Base-by-base conservation (phyloP, 148 eudicot genomes). In the Talinum fruticosum region DNA sequence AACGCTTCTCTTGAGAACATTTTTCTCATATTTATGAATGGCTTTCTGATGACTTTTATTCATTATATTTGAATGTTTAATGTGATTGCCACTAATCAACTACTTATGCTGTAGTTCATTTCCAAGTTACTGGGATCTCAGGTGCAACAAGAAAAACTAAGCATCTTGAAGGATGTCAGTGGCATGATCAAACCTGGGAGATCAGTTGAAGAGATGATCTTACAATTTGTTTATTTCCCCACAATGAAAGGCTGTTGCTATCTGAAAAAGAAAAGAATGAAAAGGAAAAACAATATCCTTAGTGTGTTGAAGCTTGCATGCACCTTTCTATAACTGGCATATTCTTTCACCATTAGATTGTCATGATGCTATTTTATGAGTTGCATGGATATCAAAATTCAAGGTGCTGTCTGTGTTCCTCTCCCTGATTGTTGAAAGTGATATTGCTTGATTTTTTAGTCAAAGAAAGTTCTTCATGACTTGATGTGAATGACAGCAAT, bases 121-220 rank as follows among this genome's bases (percentile, higher is more conserved):
- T 34, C 78, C 26, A 87, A 83, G 83, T 74, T 92, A 38, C 73
- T 82, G 51, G 93, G 97, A 41, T 82, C 86, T 35, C 76, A 47
- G 36, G 78, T 82, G 53, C 86, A 76, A 76, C 83, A 78, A 75
- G 78, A 90, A 59, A 87, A 79, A 71, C 75, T 91, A 70, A 80
- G 80, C 77, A 91, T 91, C 67, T 45, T 93, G 61, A 77, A 86
- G 78, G 86, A 85, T 62, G 86, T 86, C 81, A 89, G 86, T 72
- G 97, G 97, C 59, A 78, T 87, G 59, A 83, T 89, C 71, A 88
- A 87, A 85, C 95, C 97, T 44, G 89, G 93, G 81, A 90, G 97
- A 93, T 93, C 18, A 77, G 76, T 68, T 30, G 13, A 37, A 26
- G 18, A 59, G 51, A 66, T 74, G 35, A 4, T 61, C 19, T 35